Evolutionary conservation across 2,329 filamentous ascomycete species (phyloP).

Genomic region (Cyphellophora attinorum): DNA sequence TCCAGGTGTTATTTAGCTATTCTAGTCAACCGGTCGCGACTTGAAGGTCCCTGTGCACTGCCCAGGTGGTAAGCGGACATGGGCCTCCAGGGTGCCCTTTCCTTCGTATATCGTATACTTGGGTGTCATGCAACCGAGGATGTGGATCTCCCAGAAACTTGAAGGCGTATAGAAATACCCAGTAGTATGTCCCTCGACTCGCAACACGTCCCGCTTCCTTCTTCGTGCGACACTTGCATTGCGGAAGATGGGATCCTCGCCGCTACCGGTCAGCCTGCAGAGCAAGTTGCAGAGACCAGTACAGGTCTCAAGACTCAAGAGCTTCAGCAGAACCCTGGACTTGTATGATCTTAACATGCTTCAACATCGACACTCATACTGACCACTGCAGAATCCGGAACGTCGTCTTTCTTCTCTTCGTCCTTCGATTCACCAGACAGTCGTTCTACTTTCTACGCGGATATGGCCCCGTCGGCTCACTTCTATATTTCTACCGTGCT

Average conservation of each 20-base stretch:
- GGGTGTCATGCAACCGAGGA: no score
- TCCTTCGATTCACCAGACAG: conserved; percentile 73
- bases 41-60: no score
- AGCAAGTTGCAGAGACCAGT: conserved; percentile 29
- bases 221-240: neutral
- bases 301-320: conserved; percentile 24
- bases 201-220: neutral
- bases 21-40: no score
- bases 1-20: no score
- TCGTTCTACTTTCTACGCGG: conserved; percentile 78
- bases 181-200: neutral
- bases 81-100: no score
- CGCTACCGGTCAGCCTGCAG: conserved; percentile 33
- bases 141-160: no score
- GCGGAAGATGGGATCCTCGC: conserved; percentile 28
- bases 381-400: conserved; percentile 60
- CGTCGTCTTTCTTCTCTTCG: conserved; percentile 78
- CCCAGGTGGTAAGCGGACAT: no score
- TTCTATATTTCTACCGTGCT: conserved; percentile 63
- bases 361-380: neutral
- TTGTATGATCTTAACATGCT: neutral
- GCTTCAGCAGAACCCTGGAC: conserved; percentile 2
- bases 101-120: no score
- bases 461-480: conserved; percentile 72
- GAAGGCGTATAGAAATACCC: no score